These are phyloP conservation scores for Torulaspora pretoriensis DNA, from an alignment of 1,139 yeast species.

Conservation along the genomic window DNA sequence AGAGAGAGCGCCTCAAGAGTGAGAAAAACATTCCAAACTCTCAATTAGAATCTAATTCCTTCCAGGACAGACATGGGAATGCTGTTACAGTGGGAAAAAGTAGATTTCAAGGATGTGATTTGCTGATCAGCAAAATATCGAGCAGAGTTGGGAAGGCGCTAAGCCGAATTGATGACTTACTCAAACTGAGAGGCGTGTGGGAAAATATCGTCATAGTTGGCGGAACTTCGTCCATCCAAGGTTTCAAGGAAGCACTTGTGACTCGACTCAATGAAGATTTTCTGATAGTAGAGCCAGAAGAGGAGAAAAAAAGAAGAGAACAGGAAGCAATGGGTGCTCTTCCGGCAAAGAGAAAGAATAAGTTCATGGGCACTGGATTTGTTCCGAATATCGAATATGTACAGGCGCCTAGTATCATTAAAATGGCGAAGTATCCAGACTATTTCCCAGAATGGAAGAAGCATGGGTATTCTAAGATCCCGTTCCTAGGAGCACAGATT, in stretches of 20 bases:
- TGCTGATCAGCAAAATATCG: constrained; percentile 53
- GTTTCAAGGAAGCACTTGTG: constrained; percentile 69
- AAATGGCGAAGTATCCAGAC: constrained; percentile 71
- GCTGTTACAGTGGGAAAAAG: constrained; percentile 71
- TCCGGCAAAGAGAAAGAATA: constrained; percentile 27
- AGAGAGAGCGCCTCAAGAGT: constrained; percentile 47
- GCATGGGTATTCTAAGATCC: constrained; percentile 70
- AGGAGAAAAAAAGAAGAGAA: constrained; percentile 38
- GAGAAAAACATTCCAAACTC: constrained; percentile 44
- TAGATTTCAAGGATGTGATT: constrained; percentile 73
- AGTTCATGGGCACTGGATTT: constrained; percentile 32
- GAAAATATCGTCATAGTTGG: constrained; percentile 81
- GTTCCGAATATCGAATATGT: constrained; percentile 30
- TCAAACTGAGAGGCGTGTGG: constrained; percentile 78
- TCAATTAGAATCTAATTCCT: constrained; percentile 62
- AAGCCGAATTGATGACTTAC: constrained; percentile 56
- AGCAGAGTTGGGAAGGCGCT: constrained; percentile 53
- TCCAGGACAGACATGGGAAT: constrained; percentile 55
- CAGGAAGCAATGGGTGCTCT: constrained; percentile 21
- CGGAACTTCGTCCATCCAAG: constrained; percentile 66
- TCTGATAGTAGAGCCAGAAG: constrained; percentile 42
- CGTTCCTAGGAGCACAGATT: constrained; percentile 82
- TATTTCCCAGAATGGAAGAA: constrained; percentile 96
- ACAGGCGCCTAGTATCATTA: constrained; percentile 77
- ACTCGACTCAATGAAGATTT: constrained; percentile 57